phyloP scores from a whole-genome alignment of 1,139 yeast species.

The Geotrichum armillariae region DNA sequence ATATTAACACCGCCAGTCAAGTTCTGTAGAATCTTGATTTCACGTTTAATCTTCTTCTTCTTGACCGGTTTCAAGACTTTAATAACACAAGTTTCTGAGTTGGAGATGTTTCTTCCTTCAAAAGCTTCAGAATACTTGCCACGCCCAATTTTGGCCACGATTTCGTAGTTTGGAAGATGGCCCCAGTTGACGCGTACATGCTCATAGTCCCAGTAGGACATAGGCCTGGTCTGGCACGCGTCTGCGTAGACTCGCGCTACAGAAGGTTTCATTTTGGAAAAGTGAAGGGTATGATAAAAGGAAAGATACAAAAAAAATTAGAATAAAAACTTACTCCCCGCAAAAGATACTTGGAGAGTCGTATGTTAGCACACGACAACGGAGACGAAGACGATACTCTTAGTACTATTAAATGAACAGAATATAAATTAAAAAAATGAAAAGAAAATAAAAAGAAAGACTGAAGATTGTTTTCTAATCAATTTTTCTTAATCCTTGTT shows the following conservation, averaged over 20 bases:
- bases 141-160: constrained; percentile 88
- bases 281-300: neutral
- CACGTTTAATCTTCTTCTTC: constrained; percentile 93
- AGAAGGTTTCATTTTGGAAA: constrained; percentile 42
- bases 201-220: constrained; percentile 90
- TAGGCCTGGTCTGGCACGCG: constrained; percentile 74
- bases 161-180: constrained; percentile 77
- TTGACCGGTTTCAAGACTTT: constrained; percentile 97
- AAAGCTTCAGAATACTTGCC: constrained; percentile 98
- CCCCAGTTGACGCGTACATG: constrained; percentile 58
- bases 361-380: too few species aligned
- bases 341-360: too few species aligned
- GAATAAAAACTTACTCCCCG: too few species aligned
- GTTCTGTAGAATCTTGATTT: constrained; percentile 88
- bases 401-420: too few species aligned
- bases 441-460: too few species aligned
- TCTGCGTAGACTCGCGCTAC: constrained; percentile 88
- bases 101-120: constrained; percentile 62
- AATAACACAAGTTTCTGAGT: constrained; percentile 57
- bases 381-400: too few species aligned
- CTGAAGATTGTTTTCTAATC: too few species aligned
- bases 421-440: too few species aligned
- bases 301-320: neutral
- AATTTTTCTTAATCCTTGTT: too few species aligned
- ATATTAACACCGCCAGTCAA: constrained; percentile 85